Evolutionary conservation across 176 grass and related monocot genomes (phyloP).

Genomic region (Paspalum notatum): DNA sequence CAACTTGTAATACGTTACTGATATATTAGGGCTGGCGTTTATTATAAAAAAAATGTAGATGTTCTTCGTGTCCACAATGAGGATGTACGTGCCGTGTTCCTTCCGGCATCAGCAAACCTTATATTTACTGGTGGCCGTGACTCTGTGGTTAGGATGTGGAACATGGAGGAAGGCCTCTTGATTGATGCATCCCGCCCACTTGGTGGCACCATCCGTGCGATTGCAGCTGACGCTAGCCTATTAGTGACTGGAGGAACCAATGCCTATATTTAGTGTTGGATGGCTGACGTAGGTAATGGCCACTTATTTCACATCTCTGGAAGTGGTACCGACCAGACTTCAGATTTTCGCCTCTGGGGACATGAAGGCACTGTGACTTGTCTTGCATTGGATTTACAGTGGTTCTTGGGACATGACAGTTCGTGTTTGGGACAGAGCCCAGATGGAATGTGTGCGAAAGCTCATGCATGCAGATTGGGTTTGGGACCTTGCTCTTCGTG

Average conservation of each 20-base stretch:
- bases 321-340: slow-evolving; percentile 46
- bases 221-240: slow-evolving; percentile 73
- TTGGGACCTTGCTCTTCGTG: slow-evolving; percentile 66
- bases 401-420: slow-evolving; percentile 97
- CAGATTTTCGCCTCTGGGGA: slow-evolving; percentile 77
- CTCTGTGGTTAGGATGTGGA: slow-evolving; percentile 79
- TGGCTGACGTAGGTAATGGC: slow-evolving; percentile 60
- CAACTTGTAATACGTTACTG: too few relatives aligned
- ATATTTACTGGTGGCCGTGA: slow-evolving; percentile 92
- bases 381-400: slow-evolving; percentile 94
- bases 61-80: slow-evolving; percentile 75
- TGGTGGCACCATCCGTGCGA: slow-evolving; percentile 89
- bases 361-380: slow-evolving; percentile 95
- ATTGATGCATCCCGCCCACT: slow-evolving; percentile 74
- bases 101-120: slow-evolving; percentile 65
- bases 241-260: slow-evolving; percentile 81
- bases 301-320: slow-evolving; percentile 65
- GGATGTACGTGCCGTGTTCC: slow-evolving; percentile 75
- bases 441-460: slow-evolving; percentile 80
- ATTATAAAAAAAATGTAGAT: slow-evolving; percentile 35
- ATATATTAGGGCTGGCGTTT: too few relatives aligned
- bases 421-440: slow-evolving; percentile 76
- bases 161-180: slow-evolving; percentile 85
- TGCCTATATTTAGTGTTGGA: slow-evolving; percentile 92
- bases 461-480: slow-evolving; percentile 93